A percentile compares a stretch with the other conserved stretches of the same genome.
Conservation (phyloP, 2,329 filamentous ascomycete species). For the Scytalidium lignicola region DNA sequence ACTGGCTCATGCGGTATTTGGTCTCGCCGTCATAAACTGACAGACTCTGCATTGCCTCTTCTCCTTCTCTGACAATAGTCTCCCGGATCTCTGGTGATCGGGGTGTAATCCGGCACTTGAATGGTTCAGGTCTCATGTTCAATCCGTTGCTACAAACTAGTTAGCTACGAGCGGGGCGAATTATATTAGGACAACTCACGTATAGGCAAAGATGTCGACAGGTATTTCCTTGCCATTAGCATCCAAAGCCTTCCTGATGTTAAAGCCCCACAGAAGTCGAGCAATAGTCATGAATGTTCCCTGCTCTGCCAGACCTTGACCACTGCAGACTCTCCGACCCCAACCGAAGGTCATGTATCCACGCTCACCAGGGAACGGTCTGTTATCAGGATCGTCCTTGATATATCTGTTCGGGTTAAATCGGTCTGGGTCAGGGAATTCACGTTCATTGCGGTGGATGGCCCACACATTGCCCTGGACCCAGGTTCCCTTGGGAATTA, state of each 20-base stretch:
- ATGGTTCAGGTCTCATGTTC: constrained; percentile 25
- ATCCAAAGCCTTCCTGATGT: constrained; percentile 13
- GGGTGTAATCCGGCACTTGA: constrained; percentile 26
- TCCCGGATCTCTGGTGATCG: constrained; percentile 18
- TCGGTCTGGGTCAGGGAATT: constrained; percentile 34
- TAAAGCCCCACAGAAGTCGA: constrained; percentile 47
- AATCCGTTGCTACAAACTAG: constrained; percentile 11
- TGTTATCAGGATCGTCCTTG: constrained; percentile 2
- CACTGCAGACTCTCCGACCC: constrained; percentile 46
- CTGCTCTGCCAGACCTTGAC: constrained; percentile 47
- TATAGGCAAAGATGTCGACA: constrained; percentile 17
- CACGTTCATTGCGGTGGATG: constrained; percentile 24
- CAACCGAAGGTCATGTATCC: constrained; percentile 29
- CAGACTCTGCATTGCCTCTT: constrained; percentile 12
- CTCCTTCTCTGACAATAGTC: constrained; percentile 14
- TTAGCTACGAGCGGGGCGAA: not conserved
- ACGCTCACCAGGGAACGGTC: constrained; percentile 10
- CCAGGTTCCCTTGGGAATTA: constrained; percentile 32
- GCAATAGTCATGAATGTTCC: constrained; percentile 40
- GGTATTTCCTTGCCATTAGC: constrained; percentile 19
- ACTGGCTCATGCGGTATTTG: constrained; percentile 11
- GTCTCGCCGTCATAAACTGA: constrained; percentile 15
- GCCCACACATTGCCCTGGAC: constrained; percentile 34
- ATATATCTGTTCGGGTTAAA: constrained; percentile 37
- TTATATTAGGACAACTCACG: constrained; percentile 17